Conservation (phyloP, 331 rosid species). For the Quercus phellos region DNA sequence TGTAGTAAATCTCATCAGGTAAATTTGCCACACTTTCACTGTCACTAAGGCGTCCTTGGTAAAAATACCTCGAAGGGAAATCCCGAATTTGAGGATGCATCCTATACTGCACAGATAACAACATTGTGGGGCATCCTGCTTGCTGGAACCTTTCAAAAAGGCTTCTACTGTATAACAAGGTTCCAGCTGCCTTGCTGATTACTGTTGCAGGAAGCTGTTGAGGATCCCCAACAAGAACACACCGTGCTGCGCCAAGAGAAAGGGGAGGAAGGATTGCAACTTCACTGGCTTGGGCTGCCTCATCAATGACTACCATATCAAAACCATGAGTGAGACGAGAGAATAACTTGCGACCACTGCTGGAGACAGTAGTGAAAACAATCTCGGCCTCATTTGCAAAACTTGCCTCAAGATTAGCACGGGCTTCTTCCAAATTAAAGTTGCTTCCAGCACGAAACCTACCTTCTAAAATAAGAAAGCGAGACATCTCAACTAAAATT, state of each 20-base stretch:
- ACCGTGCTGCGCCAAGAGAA: constrained; percentile 94
- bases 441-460: constrained; percentile 74
- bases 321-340: constrained; percentile 98
- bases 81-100: constrained; percentile 98
- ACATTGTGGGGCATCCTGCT: constrained; percentile 93
- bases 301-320: constrained; percentile 99
- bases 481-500: constrained; percentile 89
- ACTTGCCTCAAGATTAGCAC: constrained; percentile 97
- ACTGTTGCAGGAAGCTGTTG: constrained; percentile 99
- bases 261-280: constrained; percentile 96
- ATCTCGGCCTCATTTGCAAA: constrained; percentile 97
- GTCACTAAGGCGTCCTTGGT: constrained; percentile 94
- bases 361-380: constrained; percentile 96
- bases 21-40: constrained; percentile 79
- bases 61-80: constrained; percentile 94
- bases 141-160: constrained; percentile 96
- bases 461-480: constrained; percentile 79
- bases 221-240: constrained; percentile 99
- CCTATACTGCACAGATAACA: constrained; percentile 93
- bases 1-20: constrained; percentile 80
- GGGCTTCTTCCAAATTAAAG: constrained; percentile 93
- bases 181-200: constrained; percentile 99
- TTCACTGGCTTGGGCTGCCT: constrained; percentile 99
- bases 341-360: constrained; percentile 97
- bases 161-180: constrained; percentile 92